Base-by-base conservation (phyloP, 1,284 basidiomycete species). In the Termitomyces sp. region DNA sequence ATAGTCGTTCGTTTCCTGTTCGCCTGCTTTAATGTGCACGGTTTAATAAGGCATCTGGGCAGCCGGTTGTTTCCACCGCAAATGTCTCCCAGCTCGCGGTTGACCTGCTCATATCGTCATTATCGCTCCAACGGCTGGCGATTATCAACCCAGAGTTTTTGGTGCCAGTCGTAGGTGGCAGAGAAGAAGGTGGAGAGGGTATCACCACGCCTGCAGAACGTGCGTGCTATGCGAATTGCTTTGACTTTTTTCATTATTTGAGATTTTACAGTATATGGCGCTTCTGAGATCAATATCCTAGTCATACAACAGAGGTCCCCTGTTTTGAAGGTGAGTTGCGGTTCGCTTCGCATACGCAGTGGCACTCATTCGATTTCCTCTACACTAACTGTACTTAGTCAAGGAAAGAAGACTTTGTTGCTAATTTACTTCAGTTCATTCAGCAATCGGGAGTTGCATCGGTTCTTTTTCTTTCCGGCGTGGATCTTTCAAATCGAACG, bases 61-160 rank as follows among this genome's bases (percentile, higher is more conserved):
- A 92, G 89, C 89, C 90, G 21, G 67, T 91, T 41, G 88, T 92
- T 4, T 91, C 89, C 1, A 79, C 83, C 21, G 90, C 85, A 42
- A 92, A 91, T 70, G 78, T 92, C 35, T 75, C 83, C 6, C 90
- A 92, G 63, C 76, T 92, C 14, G 80, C 88, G 0, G 81, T 72
- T 14, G 90, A 92, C 68, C 69, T 92, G 11, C 69, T 92, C 53
- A 84, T 91, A 52, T 66, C 83, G 5, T 83, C 85, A 0, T 72
- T 89, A 41, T 72, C 70, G 14, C 75, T 92, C 8, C 64, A 68
- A 49, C 74, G 78, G 38, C 68, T 89, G 8, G 89, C 82, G 28
- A 66, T 84, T 18, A 78, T 89, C 19, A 76, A 82, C 56, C 73
- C 86, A 14, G 72, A 71, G 35, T 80, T 80, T 54, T 75, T 87